phyloP scores from a whole-genome alignment of 345 rosid species.

The Punica granatum region DNA sequence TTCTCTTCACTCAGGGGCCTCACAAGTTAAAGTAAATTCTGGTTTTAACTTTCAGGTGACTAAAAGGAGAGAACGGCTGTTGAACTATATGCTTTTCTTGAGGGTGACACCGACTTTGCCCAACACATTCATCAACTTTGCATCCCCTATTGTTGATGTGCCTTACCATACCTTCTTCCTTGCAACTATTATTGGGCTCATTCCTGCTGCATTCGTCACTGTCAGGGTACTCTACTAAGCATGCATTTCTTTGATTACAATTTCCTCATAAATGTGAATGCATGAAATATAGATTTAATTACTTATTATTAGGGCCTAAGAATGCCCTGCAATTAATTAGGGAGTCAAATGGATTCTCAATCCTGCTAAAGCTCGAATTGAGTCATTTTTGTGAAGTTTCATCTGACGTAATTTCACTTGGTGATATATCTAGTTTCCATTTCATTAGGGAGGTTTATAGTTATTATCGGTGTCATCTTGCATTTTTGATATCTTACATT shows the following conservation, averaged over 20 bases:
- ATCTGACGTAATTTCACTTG: background rate
- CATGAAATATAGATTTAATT: background rate
- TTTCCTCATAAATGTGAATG: background rate
- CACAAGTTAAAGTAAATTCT: background rate
- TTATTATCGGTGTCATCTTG: background rate
- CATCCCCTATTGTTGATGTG: conserved; percentile 85
- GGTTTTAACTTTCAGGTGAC: conserved; percentile 51
- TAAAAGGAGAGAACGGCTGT: conserved; percentile 50
- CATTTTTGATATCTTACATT: background rate
- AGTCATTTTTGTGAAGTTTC: too few relatives aligned
- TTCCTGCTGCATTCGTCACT: conserved; percentile 88
- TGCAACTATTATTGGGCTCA: conserved; percentile 73
- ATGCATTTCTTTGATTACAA: background rate
- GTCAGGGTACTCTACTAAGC: conserved; percentile 50
- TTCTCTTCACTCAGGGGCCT: background rate
- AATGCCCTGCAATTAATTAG: too few relatives aligned
- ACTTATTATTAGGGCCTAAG: background rate
- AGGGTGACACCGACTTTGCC: conserved; percentile 91
- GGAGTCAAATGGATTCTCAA: too few relatives aligned
- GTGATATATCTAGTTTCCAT: background rate
- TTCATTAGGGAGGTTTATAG: background rate
- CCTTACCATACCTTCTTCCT: conserved; percentile 85
- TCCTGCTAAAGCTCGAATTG: background rate
- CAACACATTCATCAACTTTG: conserved; percentile 83
- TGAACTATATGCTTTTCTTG: conserved; percentile 87